Evolutionary conservation across 371 early-diverging fungal genomes (phyloP).

Genomic region (Phascolomyces articulosus): DNA sequence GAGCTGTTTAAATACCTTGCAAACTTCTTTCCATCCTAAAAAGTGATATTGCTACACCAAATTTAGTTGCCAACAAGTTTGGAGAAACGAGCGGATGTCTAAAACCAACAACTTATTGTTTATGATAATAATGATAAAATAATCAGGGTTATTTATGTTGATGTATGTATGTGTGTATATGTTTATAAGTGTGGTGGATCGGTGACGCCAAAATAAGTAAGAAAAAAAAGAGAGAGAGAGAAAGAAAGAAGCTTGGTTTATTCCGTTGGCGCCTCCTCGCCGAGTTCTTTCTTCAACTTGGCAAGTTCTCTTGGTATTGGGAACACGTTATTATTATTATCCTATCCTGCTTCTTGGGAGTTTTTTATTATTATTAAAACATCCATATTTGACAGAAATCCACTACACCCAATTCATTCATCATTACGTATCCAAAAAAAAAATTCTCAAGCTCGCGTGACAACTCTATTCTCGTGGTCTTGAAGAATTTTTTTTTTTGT

Average conservation of each 20-base stretch:
- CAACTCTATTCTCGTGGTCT: conserved; percentile 5
- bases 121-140: not conserved
- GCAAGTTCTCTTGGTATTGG: no score
- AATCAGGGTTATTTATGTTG: no score
- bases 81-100: conserved; percentile 1
- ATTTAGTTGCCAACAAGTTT: conserved; percentile 3
- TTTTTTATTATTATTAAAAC: not conserved
- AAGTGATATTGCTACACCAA: not conserved
- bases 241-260: not conserved
- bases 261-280: no score
- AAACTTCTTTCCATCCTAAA: not conserved
- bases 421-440: no score
- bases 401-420: not conserved
- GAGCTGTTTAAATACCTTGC: conserved; percentile 2
- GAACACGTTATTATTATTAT: no score
- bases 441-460: conserved; percentile 7
- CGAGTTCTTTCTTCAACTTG: no score
- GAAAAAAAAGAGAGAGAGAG: not conserved
- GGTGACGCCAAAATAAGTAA: not conserved
- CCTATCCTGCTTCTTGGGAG: no score
- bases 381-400: not conserved
- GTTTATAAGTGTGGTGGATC: no score
- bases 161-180: no score
- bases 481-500: no score
- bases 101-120: not conserved